Evolutionary conservation across 2,329 filamentous ascomycete species (phyloP).

Genomic region (Apiospora rasikravindrae): DNA sequence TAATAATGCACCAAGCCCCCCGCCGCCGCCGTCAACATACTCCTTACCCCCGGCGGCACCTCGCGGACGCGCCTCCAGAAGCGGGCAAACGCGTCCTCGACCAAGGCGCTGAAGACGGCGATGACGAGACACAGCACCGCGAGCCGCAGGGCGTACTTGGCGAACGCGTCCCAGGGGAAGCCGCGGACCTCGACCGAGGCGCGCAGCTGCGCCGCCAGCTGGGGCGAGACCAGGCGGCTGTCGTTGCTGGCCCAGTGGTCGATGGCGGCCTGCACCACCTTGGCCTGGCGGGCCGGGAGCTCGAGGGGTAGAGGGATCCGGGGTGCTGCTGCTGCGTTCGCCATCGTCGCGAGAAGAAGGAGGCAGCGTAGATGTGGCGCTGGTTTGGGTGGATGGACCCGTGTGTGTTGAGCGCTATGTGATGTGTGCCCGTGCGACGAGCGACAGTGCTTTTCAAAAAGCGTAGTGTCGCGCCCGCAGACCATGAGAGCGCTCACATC

Average conservation of each 20-base stretch:
- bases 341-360: not conserved
- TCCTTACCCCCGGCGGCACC: slow-evolving; percentile 18
- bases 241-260: slow-evolving; percentile 23
- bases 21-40: slow-evolving; percentile 4
- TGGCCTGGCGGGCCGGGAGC: slow-evolving; percentile 22
- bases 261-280: slow-evolving; percentile 24
- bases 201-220: slow-evolving; percentile 22
- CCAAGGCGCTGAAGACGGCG: slow-evolving; percentile 20
- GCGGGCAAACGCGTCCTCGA: slow-evolving; percentile 4
- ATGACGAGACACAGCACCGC: slow-evolving; percentile 24
- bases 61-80: slow-evolving; percentile 22
- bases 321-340: not conserved
- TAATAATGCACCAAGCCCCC: not conserved
- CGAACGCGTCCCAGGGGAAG: slow-evolving; percentile 26
- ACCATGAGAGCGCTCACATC: not conserved
- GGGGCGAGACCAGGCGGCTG: slow-evolving; percentile 20
- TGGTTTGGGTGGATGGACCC: not conserved
- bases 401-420: no score
- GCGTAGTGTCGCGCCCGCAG: not conserved
- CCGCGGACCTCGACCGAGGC: slow-evolving; percentile 22
- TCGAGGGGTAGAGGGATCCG: not conserved
- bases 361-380: not conserved
- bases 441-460: not conserved
- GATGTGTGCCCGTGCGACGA: not conserved
- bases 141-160: slow-evolving; percentile 28